phyloP scores from a whole-genome alignment of 768 basidiomycete genomes.

The Tricholoma flavovirens region DNA sequence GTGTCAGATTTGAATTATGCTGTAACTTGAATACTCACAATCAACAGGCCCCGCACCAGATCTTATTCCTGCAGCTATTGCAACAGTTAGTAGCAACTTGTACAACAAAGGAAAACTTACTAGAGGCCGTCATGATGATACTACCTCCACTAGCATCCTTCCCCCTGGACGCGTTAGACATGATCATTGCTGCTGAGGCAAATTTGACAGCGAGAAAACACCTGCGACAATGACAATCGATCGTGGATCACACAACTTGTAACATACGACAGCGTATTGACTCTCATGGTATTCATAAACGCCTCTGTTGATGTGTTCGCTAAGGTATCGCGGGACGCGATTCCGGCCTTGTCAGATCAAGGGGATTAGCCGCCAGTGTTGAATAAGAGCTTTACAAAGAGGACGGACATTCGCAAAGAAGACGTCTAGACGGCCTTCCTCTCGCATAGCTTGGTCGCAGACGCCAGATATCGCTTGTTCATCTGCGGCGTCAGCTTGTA shows the following conservation, averaged over 20 bases:
- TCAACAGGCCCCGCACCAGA: conserved; percentile 80
- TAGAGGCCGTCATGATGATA: conserved; percentile 83
- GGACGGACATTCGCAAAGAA: conserved; percentile 90
- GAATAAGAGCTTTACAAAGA: background rate
- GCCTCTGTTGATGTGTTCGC: conserved; percentile 51
- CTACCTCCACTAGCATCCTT: conserved; percentile 72
- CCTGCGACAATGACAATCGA: conserved; percentile 32
- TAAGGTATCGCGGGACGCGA: conserved; percentile 40
- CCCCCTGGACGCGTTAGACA: conserved; percentile 57
- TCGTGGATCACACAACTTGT: background rate
- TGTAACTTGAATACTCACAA: conserved; percentile 44
- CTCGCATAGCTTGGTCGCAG: conserved; percentile 67
- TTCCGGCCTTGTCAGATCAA: conserved; percentile 51
- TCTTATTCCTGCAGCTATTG: conserved; percentile 70
- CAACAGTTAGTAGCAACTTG: conserved; percentile 1
- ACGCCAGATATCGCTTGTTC: conserved; percentile 60
- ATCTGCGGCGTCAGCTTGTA: conserved; percentile 82
- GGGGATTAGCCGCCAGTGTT: background rate
- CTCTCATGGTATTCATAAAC: conserved; percentile 72
- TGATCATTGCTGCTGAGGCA: conserved; percentile 77
- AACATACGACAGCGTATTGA: conserved; percentile 61
- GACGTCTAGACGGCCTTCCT: conserved; percentile 84
- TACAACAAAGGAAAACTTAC: conserved; percentile 32
- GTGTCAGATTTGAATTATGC: background rate
- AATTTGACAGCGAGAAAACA: conserved; percentile 88